Conservation (phyloP, 805 yeast species). For the Ogataea sp. region DNA sequence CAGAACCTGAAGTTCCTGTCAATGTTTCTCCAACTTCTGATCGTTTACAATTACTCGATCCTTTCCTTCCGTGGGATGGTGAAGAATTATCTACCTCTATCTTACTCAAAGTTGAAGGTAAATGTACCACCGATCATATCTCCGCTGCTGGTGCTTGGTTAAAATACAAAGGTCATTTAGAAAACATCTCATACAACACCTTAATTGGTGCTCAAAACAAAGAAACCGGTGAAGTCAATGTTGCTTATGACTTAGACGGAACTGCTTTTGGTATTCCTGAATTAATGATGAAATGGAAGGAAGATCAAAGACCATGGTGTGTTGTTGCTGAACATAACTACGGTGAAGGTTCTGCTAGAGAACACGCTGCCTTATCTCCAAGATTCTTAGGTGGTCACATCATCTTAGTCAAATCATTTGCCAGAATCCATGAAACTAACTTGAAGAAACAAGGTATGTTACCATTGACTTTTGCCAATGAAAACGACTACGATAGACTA, state of each 20-base stretch:
- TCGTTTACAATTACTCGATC: slow-evolving; percentile 84
- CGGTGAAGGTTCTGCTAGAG: slow-evolving; percentile 99
- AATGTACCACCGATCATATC: slow-evolving; percentile 97
- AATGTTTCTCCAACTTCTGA: slow-evolving; percentile 77
- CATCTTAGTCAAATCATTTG: slow-evolving; percentile 88
- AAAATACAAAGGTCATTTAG: slow-evolving; percentile 96
- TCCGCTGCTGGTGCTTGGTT: slow-evolving; percentile 99
- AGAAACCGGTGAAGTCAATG: slow-evolving; percentile 94
- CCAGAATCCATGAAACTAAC: slow-evolving; percentile 97
- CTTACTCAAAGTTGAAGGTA: slow-evolving; percentile 88
- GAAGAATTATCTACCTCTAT: slow-evolving; percentile 72
- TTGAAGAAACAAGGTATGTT: slow-evolving; percentile 97
- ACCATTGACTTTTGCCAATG: slow-evolving; percentile 88
- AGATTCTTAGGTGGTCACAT: slow-evolving; percentile 88
- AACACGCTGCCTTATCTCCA: slow-evolving; percentile 96
- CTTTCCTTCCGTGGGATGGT: slow-evolving; percentile 82
- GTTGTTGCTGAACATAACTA: slow-evolving; percentile 97
- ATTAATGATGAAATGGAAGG: slow-evolving; percentile 92
- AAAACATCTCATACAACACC: slow-evolving; percentile 91
- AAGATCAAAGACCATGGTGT: slow-evolving; percentile 78
- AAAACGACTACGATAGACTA: slow-evolving; percentile 78
- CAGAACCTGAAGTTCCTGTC: slow-evolving; percentile 41
- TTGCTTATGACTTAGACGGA: slow-evolving; percentile 82
- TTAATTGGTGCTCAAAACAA: slow-evolving; percentile 94
- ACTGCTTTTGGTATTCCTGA: slow-evolving; percentile 80